Conservation (phyloP, 495 filamentous ascomycete species). For the Talaromyces wortmannii region DNA sequence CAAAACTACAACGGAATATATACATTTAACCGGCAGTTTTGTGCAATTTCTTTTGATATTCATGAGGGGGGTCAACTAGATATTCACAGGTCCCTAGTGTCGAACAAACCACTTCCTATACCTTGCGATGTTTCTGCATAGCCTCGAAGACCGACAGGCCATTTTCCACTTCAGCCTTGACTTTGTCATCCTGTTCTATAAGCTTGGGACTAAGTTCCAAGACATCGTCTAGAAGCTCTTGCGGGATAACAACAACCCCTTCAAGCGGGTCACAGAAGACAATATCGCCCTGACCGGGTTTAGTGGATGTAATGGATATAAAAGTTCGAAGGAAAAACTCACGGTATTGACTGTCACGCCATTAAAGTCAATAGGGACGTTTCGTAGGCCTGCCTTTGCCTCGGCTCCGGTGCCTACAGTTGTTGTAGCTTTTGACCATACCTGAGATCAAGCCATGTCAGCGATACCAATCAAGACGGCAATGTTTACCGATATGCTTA, state of each 20-base stretch:
- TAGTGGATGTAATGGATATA: neutral
- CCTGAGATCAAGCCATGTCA: conserved; percentile 14
- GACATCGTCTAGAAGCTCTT: conserved; percentile 38
- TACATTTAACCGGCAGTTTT: too few species aligned
- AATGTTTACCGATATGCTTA: conserved; percentile 19
- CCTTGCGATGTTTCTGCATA: conserved; percentile 4
- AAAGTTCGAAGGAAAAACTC: conserved; percentile 5
- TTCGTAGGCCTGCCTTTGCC: conserved; percentile 46
- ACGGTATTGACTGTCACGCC: conserved; percentile 42
- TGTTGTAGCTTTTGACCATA: conserved; percentile 51
- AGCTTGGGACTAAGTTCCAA: conserved; percentile 47
- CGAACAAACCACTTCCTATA: neutral
- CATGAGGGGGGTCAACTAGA: too few species aligned
- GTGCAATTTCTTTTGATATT: too few species aligned
- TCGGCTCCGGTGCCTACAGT: conserved; percentile 56
- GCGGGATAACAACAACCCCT: conserved; percentile 58
- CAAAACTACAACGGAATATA: too few species aligned
- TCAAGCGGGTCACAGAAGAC: conserved; percentile 55
- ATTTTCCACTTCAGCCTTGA: conserved; percentile 49
- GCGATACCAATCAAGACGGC: neutral
- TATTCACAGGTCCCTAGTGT: too few species aligned
- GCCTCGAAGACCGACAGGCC: conserved; percentile 53
- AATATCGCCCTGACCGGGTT: conserved; percentile 45
- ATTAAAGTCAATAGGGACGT: conserved; percentile 44
- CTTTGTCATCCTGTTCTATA: conserved; percentile 52